Conservation (phyloP, 1,284 basidiomycete genomes). For the Ceratobasidium sp. region DNA sequence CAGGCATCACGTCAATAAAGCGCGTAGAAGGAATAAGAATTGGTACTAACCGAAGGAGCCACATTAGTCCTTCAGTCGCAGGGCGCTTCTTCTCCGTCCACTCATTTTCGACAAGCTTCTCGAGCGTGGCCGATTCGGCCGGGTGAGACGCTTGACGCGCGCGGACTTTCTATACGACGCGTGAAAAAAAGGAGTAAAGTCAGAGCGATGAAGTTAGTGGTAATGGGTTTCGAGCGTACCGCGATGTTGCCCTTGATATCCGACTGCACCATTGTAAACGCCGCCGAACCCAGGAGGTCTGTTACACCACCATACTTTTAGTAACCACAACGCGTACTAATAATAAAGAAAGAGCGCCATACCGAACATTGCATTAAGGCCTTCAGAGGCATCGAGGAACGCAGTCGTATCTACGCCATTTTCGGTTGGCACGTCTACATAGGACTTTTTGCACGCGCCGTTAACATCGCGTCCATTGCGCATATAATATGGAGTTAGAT, state of each 20-base stretch:
- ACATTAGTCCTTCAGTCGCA: slow-evolving; percentile 93
- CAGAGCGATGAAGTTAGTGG: neutral
- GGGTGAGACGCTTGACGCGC: slow-evolving; percentile 80
- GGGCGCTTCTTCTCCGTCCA: slow-evolving; percentile 86
- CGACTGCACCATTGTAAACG: slow-evolving; percentile 87
- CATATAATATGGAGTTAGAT: neutral
- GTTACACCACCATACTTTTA: neutral
- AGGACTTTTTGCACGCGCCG: slow-evolving; percentile 71
- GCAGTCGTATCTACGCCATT: slow-evolving; percentile 88
- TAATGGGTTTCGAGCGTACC: slow-evolving; percentile 63
- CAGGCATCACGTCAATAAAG: neutral
- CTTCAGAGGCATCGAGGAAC: slow-evolving; percentile 92
- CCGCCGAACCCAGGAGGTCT: slow-evolving; percentile 92
- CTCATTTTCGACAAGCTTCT: slow-evolving; percentile 88
- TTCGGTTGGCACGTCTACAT: slow-evolving; percentile 90
- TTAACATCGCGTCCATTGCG: neutral
- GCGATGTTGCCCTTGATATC: slow-evolving; percentile 95
- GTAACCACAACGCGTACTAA: slow-evolving; percentile 17
- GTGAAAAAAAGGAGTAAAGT: neutral
- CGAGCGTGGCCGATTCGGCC: slow-evolving; percentile 80
- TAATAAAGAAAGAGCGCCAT: slow-evolving; percentile 53
- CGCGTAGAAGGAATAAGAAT: neutral
- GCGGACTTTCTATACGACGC: slow-evolving; percentile 82
- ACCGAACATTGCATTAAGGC: slow-evolving; percentile 94
- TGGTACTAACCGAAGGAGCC: slow-evolving; percentile 80